phyloP scores from a whole-genome alignment of 495 filamentous ascomycete genomes.

The Umbilicaria muhlenbergii region DNA sequence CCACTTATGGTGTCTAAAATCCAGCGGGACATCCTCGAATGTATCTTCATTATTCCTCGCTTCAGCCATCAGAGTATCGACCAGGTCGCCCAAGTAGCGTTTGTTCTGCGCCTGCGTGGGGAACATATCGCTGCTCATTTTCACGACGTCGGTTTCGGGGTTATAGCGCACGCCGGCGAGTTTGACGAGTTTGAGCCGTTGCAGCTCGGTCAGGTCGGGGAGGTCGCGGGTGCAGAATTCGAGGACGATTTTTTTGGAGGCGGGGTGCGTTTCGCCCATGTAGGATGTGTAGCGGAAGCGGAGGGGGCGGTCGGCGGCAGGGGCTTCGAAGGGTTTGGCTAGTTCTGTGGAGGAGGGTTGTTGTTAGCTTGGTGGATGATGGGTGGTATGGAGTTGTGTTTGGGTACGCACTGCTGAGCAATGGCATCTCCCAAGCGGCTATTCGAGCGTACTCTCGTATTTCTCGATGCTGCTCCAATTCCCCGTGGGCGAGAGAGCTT shows the following conservation, averaged over 20 bases:
- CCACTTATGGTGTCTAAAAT: slow-evolving; percentile 70
- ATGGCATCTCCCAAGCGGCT: slow-evolving; percentile 90
- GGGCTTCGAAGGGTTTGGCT: slow-evolving; percentile 64
- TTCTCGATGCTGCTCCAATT: slow-evolving; percentile 82
- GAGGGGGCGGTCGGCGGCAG: slow-evolving; percentile 46
- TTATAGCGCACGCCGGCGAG: slow-evolving; percentile 81
- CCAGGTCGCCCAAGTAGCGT: slow-evolving; percentile 67
- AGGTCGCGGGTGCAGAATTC: slow-evolving; percentile 67
- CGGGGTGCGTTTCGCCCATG: slow-evolving; percentile 85
- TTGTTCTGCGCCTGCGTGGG: slow-evolving; percentile 88
- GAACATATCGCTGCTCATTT: slow-evolving; percentile 85
- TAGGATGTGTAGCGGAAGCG: slow-evolving; percentile 97
- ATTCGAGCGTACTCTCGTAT: slow-evolving; percentile 75
- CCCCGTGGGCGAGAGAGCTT: slow-evolving; percentile 58
- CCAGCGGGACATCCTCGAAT: slow-evolving; percentile 80
- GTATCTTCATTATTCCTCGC: slow-evolving; percentile 64
- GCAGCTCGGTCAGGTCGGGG: slow-evolving; percentile 40
- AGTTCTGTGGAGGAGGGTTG: slow-evolving; percentile 37
- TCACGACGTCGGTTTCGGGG: slow-evolving; percentile 65
- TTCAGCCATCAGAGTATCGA: slow-evolving; percentile 56
- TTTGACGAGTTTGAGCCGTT: slow-evolving; percentile 74
- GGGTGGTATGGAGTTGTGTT: neutral
- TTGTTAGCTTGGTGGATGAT: neutral
- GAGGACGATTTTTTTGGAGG: slow-evolving; percentile 81
- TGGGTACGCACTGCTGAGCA: slow-evolving; percentile 56